Evolutionary conservation across 306 rosid genomes (phyloP).

Genomic region (Lotus japonicus): DNA sequence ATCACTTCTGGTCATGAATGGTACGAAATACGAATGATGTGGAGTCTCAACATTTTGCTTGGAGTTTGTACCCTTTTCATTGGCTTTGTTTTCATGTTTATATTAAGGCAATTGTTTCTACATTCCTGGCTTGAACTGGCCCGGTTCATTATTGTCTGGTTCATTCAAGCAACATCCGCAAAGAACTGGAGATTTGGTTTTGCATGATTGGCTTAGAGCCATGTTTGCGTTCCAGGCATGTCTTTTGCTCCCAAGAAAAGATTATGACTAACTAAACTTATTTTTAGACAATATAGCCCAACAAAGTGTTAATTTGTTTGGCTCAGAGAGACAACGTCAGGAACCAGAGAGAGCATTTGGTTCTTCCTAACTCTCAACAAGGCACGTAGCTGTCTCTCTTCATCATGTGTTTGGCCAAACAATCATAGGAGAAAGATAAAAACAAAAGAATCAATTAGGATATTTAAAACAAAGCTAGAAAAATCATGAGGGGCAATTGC

Average conservation of each 20-base stretch:
- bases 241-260: not conserved
- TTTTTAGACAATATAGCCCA: not conserved
- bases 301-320: slow-evolving; percentile 15
- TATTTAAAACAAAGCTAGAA: no score
- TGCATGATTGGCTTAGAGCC: slow-evolving; percentile 95
- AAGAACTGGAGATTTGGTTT: slow-evolving; percentile 71
- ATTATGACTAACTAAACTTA: not conserved
- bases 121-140: slow-evolving; percentile 80
- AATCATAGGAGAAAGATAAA: no score
- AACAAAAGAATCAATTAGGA: no score
- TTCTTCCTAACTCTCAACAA: slow-evolving; percentile 88
- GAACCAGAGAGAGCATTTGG: slow-evolving; percentile 95
- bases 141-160: no score
- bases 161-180: slow-evolving; percentile 74
- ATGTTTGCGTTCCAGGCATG: slow-evolving; percentile 94
- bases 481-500: no score
- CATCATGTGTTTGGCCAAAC: not conserved
- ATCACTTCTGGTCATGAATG: slow-evolving; percentile 14
- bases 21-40: no score
- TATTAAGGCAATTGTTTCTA: slow-evolving; percentile 89
- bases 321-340: slow-evolving; percentile 86
- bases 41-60: slow-evolving; percentile 16
- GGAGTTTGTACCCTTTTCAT: slow-evolving; percentile 12
- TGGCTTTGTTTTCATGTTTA: slow-evolving; percentile 26
- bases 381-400: slow-evolving; percentile 36